Percentiles rank a stretch among this genome's conserved stretches.
Evolutionary conservation across 139 green algal genomes (phyloP).

Genomic region (Chlamydomonas incerta): DNA sequence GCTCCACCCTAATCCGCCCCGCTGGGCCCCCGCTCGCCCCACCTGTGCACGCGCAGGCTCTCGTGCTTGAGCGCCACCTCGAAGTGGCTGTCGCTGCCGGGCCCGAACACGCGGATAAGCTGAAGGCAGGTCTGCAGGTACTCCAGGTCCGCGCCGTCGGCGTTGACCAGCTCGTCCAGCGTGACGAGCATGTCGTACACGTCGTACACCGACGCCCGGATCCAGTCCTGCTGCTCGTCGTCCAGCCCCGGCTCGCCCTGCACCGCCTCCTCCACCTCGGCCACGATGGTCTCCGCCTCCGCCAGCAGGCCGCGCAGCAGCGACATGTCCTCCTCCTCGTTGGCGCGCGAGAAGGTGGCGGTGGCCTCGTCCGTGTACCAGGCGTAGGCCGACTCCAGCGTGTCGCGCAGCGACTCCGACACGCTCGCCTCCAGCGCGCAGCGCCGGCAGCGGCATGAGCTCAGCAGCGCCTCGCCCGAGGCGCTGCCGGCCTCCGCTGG

Average conservation of each 20-base stretch:
- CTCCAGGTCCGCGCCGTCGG: slow-evolving; percentile 12
- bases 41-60: background rate
- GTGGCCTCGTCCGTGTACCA: slow-evolving; percentile 52
- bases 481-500: background rate
- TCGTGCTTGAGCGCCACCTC: slow-evolving; percentile 48
- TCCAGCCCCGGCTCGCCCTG: slow-evolving; percentile 37
- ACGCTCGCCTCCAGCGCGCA: slow-evolving; percentile 49
- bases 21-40: background rate
- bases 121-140: slow-evolving; percentile 41
- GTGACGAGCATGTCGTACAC: slow-evolving; percentile 55
- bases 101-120: slow-evolving; percentile 45
- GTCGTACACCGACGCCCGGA: slow-evolving; percentile 55
- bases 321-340: slow-evolving; percentile 46
- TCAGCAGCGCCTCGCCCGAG: background rate
- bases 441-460: slow-evolving; percentile 19
- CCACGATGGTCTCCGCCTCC: slow-evolving; percentile 30
- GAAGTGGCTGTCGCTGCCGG: slow-evolving; percentile 51
- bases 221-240: slow-evolving; percentile 48
- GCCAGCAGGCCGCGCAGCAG: slow-evolving; percentile 40
- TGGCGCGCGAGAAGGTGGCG: slow-evolving; percentile 19
- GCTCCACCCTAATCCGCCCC: background rate
- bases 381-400: slow-evolving; percentile 34
- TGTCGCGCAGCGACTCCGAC: slow-evolving; percentile 25
- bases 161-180: slow-evolving; percentile 54
- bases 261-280: slow-evolving; percentile 53